These are phyloP conservation scores for Cryptosporidium sp. DNA, from an alignment of 169 alveolate species.

Conservation along the genomic window DNA sequence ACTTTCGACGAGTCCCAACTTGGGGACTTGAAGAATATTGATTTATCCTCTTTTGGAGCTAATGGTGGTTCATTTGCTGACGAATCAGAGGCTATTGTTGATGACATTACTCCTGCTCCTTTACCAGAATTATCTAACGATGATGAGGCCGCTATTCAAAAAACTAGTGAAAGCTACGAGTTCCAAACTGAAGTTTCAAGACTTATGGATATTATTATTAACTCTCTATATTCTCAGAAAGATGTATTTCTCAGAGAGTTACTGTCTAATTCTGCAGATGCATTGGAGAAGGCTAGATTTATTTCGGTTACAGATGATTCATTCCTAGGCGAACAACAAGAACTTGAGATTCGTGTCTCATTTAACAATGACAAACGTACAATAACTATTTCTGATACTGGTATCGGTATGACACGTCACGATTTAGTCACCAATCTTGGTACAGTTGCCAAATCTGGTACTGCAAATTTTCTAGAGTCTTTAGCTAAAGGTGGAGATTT, in stretches of 20 bases:
- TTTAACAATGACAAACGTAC: slow-evolving; percentile 93
- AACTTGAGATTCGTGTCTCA: slow-evolving; percentile 94
- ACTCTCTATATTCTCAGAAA: slow-evolving; percentile 97
- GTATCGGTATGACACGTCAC: slow-evolving; percentile 99
- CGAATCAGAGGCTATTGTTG: slow-evolving; percentile 15
- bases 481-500: slow-evolving; percentile 94
- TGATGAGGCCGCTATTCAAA: slow-evolving; percentile 49
- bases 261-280: slow-evolving; percentile 99
- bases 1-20: slow-evolving; percentile 15
- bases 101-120: slow-evolving; percentile 43
- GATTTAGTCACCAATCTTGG: slow-evolving; percentile 98
- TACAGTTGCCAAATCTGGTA: slow-evolving; percentile 99
- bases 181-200: slow-evolving; percentile 98
- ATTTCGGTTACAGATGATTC: slow-evolving; percentile 78
- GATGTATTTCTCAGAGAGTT: slow-evolving; percentile 98
- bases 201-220: slow-evolving; percentile 98
- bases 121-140: slow-evolving; percentile 15
- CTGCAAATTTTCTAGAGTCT: slow-evolving; percentile 98
- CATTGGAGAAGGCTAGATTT: slow-evolving; percentile 97
- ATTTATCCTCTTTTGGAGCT: slow-evolving; percentile 5
- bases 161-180: slow-evolving; percentile 84
- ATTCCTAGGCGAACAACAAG: slow-evolving; percentile 76
- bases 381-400: slow-evolving; percentile 96
- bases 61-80: neutral
- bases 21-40: neutral